phyloP scores from a whole-genome alignment of 441 rosid species.

The Adansonia gregorii region DNA sequence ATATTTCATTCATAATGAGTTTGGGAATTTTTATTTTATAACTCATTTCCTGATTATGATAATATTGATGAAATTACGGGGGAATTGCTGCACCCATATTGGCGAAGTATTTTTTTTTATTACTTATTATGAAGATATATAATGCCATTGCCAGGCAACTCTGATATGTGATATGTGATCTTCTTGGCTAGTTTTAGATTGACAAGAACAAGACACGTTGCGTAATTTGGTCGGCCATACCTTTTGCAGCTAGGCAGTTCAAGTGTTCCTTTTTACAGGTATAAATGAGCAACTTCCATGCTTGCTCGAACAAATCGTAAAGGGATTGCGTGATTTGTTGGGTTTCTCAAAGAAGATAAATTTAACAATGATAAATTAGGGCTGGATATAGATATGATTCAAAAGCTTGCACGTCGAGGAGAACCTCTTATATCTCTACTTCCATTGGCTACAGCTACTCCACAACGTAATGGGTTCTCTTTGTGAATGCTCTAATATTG shows the following conservation, averaged over 20 bases:
- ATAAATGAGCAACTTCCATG: conserved; percentile 12
- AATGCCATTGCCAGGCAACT: not conserved
- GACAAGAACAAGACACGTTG: not conserved
- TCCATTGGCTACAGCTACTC: not conserved
- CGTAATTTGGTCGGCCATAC: conserved; percentile 14
- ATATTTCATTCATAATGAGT: not conserved
- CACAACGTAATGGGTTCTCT: no score
- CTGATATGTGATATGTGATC: not conserved
- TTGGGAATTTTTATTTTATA: not conserved
- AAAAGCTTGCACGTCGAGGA: conserved; percentile 1
- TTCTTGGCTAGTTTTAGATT: not conserved
- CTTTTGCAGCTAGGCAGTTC: conserved; percentile 7
- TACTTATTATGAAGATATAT: not conserved
- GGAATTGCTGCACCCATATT: not conserved
- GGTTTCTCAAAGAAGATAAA: not conserved
- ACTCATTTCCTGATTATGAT: not conserved
- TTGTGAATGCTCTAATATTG: not conserved
- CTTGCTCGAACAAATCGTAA: not conserved
- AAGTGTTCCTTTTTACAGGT: not conserved
- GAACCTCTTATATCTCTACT: not conserved
- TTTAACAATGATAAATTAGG: not conserved
- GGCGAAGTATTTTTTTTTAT: not conserved
- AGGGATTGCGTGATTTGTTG: not conserved
- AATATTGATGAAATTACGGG: not conserved
- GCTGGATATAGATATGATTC: not conserved